Conservation (phyloP, 139 green algal genomes). For the Monoraphidium neglectum region DNA sequence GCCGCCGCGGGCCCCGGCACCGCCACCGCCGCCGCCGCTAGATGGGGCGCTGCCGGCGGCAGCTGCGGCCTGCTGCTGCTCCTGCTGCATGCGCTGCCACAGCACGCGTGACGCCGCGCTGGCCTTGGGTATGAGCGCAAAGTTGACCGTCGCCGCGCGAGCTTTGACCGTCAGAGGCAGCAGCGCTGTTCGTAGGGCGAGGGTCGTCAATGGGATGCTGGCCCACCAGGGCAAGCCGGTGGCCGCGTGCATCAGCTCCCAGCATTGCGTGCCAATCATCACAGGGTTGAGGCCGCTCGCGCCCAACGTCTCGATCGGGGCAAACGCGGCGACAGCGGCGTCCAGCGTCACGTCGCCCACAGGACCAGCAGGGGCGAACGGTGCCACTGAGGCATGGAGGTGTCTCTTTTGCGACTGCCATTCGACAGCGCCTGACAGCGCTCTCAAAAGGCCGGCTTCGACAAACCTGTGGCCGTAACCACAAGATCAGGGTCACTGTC, state of each 20-base stretch:
- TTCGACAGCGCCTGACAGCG: no score
- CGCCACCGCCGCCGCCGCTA: neutral
- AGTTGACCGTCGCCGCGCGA: slow-evolving; percentile 34
- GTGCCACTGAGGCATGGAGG: no score
- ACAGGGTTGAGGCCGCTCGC: slow-evolving; percentile 22
- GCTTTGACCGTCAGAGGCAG: slow-evolving; percentile 46
- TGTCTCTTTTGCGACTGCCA: no score
- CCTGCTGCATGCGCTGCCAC: slow-evolving; percentile 26
- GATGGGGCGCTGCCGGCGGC: neutral
- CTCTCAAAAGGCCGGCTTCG: no score
- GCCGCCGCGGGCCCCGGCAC: neutral
- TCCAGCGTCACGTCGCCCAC: no score
- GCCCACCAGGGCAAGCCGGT: slow-evolving; percentile 56
- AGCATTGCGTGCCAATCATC: slow-evolving; percentile 39
- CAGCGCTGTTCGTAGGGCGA: slow-evolving; percentile 40
- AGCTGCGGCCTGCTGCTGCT: slow-evolving; percentile 11
- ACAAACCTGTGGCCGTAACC: no score
- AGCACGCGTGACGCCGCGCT: slow-evolving; percentile 11
- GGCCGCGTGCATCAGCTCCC: slow-evolving; percentile 38
- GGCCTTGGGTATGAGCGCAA: slow-evolving; percentile 28
- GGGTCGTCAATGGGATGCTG: slow-evolving; percentile 49
- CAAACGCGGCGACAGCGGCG: neutral
- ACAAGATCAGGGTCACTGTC: no score
- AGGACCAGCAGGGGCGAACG: no score
- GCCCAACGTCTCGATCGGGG: neutral